Evolutionary conservation across 78 protist genomes (phyloP).

Genomic region (Guillardia theta): DNA sequence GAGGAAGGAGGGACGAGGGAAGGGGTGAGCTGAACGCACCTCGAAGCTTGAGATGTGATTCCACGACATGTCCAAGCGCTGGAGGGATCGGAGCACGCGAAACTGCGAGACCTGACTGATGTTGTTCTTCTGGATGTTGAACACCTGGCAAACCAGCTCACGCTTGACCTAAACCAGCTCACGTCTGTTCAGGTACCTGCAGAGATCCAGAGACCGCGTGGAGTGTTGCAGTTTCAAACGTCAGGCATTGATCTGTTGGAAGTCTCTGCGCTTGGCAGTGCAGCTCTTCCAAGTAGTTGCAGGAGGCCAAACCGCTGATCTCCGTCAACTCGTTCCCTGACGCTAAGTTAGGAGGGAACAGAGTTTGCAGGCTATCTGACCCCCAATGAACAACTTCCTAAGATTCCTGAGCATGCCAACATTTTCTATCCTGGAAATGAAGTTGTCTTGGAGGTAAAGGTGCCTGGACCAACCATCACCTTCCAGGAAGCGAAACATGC

Average conservation of each 20-base stretch:
- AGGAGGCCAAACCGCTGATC: background rate
- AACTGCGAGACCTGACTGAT: background rate
- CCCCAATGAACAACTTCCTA: background rate
- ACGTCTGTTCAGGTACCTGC: background rate
- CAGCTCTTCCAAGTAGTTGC: background rate
- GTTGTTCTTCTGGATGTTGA: background rate
- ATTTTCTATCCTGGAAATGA: background rate
- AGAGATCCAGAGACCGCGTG: background rate
- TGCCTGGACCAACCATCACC: background rate
- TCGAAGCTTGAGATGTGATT: background rate
- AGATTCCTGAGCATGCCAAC: background rate
- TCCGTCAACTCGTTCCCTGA: background rate
- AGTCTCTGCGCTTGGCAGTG: background rate
- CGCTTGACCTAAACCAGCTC: background rate
- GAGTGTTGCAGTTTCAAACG: background rate
- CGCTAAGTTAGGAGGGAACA: background rate
- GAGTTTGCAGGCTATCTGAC: background rate
- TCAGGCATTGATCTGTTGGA: background rate
- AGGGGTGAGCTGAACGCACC: background rate
- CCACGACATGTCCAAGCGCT: background rate
- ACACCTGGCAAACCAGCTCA: background rate
- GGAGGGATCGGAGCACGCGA: background rate
- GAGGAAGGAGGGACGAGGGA: background rate
- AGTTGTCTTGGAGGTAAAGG: background rate
- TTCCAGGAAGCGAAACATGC: background rate